These are phyloP conservation scores for Gossypium herbaceum DNA, from an alignment of 345 rosid species.

Conservation along the genomic window DNA sequence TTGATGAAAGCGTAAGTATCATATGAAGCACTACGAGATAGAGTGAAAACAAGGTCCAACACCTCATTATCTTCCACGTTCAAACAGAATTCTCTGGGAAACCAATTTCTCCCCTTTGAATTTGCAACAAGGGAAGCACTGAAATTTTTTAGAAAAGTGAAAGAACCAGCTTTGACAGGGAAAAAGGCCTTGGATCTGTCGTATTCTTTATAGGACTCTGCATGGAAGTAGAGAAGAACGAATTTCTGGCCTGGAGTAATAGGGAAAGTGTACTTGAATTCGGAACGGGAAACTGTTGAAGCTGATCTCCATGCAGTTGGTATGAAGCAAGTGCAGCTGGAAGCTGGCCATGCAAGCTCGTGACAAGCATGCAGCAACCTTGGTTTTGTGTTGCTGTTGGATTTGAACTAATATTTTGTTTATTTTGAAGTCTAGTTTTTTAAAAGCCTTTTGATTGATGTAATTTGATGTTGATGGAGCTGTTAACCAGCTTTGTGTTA, in stretches of 20 bases:
- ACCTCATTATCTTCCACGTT: neutral
- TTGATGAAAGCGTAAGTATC: neutral
- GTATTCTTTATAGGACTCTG: neutral
- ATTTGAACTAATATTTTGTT: too few relatives aligned
- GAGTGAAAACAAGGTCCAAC: neutral
- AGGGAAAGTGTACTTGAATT: neutral
- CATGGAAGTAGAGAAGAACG: neutral
- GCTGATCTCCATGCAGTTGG: too few relatives aligned
- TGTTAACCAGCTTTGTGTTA: too few relatives aligned
- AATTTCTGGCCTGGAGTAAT: neutral
- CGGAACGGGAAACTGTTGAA: neutral
- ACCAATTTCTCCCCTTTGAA: neutral
- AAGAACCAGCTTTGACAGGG: neutral
- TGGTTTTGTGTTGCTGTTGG: too few relatives aligned
- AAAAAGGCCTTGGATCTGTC: neutral
- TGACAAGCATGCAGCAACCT: too few relatives aligned
- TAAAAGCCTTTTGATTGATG: too few relatives aligned
- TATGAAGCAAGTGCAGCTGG: too few relatives aligned
- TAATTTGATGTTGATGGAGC: too few relatives aligned
- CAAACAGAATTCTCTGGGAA: neutral
- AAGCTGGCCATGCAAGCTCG: too few relatives aligned
- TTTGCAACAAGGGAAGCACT: neutral
- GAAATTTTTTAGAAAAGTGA: slow-evolving; percentile 9
- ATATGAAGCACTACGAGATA: neutral
- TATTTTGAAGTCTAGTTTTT: too few relatives aligned